Evolutionary conservation across 352 stramenopile species (phyloP).

Genomic region (Blastocystis sp.): DNA sequence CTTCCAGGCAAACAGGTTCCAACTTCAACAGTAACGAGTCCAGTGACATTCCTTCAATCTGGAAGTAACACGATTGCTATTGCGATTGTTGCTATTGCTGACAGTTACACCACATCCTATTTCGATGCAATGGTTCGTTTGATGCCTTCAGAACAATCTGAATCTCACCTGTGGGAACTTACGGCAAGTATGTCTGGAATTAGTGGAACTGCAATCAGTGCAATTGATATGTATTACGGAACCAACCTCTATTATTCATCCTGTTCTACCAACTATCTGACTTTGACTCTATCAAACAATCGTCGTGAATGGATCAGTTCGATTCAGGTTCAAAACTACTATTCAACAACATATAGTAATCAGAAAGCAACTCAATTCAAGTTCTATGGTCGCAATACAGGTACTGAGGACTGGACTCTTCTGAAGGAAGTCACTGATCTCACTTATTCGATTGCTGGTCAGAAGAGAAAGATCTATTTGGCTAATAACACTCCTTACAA

Average conservation of each 20-base stretch:
- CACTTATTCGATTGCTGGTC: no score
- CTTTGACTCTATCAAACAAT: neutral
- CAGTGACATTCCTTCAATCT: neutral
- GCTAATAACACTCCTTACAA: no score
- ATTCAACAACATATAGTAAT: neutral
- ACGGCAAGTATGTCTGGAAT: neutral
- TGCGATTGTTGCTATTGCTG: neutral
- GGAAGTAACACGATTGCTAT: conserved; percentile 6
- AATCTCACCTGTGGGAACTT: neutral
- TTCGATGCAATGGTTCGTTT: neutral
- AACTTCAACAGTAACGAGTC: neutral
- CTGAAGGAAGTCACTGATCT: conserved; percentile 13
- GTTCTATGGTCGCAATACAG: neutral
- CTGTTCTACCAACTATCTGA: neutral
- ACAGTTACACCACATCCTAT: neutral
- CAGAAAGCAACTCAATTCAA: neutral
- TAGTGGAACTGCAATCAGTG: neutral
- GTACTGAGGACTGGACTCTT: neutral
- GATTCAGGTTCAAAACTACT: neutral
- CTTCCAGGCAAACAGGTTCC: neutral
- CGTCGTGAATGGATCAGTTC: conserved; percentile 3
- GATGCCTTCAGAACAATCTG: neutral
- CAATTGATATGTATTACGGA: neutral
- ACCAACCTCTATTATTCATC: neutral
- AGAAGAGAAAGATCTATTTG: no score